Evolutionary conservation across 306 rosid genomes (phyloP), one percentile per base, ranked within the genome.

Genomic region (Styphnolobium japonicum): DNA sequence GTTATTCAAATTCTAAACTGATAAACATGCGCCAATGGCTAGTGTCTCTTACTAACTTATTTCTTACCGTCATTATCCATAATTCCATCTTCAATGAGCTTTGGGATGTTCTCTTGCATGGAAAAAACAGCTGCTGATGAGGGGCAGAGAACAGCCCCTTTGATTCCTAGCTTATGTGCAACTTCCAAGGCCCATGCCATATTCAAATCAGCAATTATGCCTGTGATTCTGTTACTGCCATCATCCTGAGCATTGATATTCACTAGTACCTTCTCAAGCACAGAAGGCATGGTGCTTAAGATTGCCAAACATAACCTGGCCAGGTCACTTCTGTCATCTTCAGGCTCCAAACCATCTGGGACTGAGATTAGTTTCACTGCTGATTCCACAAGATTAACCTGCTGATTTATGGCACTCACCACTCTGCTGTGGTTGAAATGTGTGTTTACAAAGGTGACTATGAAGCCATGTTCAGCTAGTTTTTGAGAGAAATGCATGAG

Each of bases 241-340:
- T 0, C 49, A 62, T 57, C 61, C 67, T 34, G 48, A 46, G 61
- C 68, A 64, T 83, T 78, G 45, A 82, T 73, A 19, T 65, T 71
- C 27, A 36, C 4, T 42, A 84, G 70, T 40, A 89, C 84, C 85
- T 89, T 86, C n/a, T 78, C 89, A 65, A 89, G 78, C 82, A 57
- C 6, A 58, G 63, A 10, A 34, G 82, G 90, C 86, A 86, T 77
- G 49, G 67, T 69, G 11, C 12, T 52, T 14, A 37, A 53, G 5
- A 80, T 52, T 4, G 85, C 76, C 46, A 14, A 53, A 15, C 31
- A 6, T 5, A 75, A 16, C 34, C 18, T 45, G 5, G 81, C 48
- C 0, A 5, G 1, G 10, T 85, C 80, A 40, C 49, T 82, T 64
- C 87, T 80, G 23, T 84, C 87, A 57, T 84, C 87, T 57, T 81